Evolutionary conservation across 192 early-diverging fungal species (phyloP).

Genomic region (Phlyctochytrium arcticum): DNA sequence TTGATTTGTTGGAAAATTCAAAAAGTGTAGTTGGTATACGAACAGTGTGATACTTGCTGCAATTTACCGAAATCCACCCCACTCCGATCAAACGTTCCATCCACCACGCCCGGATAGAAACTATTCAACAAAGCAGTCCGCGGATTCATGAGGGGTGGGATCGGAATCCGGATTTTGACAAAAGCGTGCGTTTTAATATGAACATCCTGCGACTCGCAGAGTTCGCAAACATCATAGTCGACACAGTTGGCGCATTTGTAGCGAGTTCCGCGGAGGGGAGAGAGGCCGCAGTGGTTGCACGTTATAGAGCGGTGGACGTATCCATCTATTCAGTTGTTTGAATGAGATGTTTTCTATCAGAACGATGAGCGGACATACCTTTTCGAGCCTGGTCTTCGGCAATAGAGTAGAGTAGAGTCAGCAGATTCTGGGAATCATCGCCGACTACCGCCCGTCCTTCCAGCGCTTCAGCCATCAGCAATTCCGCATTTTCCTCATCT

Average conservation of each 20-base stretch:
- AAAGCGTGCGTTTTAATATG: constrained; percentile 82
- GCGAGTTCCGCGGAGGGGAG: constrained; percentile 84
- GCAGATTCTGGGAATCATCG: constrained; percentile 63
- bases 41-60: constrained; percentile 66
- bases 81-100: too few relatives aligned
- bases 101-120: constrained; percentile 75
- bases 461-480: too few relatives aligned
- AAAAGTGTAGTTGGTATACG: too few relatives aligned
- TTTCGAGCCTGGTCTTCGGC: constrained; percentile 82
- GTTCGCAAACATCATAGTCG: constrained; percentile 88
- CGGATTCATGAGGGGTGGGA: constrained; percentile 84
- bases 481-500: neutral
- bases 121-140: constrained; percentile 64
- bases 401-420: constrained; percentile 77
- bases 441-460: neutral
- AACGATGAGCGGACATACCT: constrained; percentile 44
- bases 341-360: neutral
- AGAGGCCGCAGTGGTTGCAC: constrained; percentile 83
- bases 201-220: constrained; percentile 77
- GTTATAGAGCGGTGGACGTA: constrained; percentile 78
- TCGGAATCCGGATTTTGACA: constrained; percentile 85
- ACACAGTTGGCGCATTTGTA: constrained; percentile 95
- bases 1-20: too few relatives aligned
- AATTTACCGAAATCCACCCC: constrained; percentile 52
- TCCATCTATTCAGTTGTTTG: constrained; percentile 24